A percentile compares a stretch with the other conserved stretches of the same genome.
phyloP scores from a whole-genome alignment of 345 rosid species.

The Kernera saxatilis region DNA sequence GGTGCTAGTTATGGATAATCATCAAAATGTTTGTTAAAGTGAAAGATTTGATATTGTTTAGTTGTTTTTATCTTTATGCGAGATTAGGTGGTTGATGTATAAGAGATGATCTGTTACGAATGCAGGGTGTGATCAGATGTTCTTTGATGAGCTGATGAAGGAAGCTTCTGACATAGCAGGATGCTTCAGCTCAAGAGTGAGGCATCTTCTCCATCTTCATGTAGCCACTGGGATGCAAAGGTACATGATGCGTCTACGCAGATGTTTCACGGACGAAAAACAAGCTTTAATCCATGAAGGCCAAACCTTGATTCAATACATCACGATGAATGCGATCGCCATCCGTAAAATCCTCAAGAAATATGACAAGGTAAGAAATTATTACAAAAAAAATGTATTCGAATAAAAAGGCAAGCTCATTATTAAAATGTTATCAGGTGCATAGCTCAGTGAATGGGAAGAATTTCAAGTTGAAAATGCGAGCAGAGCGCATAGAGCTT shows the following conservation, averaged over 20 bases:
- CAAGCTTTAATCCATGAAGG: slow-evolving; percentile 66
- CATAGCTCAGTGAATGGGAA: slow-evolving; percentile 79
- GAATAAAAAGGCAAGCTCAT: background rate
- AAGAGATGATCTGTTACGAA: background rate
- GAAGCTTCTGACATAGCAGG: slow-evolving; percentile 80
- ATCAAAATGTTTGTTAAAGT: background rate
- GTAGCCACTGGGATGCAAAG: slow-evolving; percentile 71
- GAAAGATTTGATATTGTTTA: background rate
- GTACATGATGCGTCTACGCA: slow-evolving; percentile 43
- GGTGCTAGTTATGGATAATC: background rate
- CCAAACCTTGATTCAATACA: slow-evolving; percentile 64
- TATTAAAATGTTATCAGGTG: slow-evolving; percentile 39
- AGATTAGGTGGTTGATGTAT: background rate
- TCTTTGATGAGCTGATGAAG: slow-evolving; percentile 79
- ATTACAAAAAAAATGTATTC: background rate
- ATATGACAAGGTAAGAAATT: slow-evolving; percentile 66
- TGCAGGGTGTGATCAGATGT: slow-evolving; percentile 78
- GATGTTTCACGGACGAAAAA: slow-evolving; percentile 57
- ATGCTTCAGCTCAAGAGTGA: slow-evolving; percentile 70
- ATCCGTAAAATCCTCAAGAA: slow-evolving; percentile 88
- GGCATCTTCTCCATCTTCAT: slow-evolving; percentile 75
- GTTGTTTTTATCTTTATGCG: background rate
- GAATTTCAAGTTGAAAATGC: slow-evolving; percentile 74
- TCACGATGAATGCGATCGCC: slow-evolving; percentile 82
- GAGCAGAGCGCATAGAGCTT: slow-evolving; percentile 77